These are phyloP conservation scores for Orbilia ellipsospora DNA, from an alignment of 2,329 filamentous ascomycete species.

Conservation along the genomic window DNA sequence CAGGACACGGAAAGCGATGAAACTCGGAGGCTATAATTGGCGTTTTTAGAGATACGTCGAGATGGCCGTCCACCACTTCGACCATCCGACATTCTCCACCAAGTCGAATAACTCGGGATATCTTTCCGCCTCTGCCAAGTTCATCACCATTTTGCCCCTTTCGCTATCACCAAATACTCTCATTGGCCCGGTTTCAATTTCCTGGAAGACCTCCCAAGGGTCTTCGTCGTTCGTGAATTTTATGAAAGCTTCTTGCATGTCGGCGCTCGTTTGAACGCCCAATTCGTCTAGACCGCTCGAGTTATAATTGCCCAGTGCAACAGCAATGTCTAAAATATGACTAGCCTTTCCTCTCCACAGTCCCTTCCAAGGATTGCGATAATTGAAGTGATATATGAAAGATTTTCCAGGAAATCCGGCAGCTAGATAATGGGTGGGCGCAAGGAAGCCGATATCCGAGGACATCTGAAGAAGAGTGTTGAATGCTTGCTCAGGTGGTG, in stretches of 20 bases:
- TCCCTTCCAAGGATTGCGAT: constrained; percentile 45
- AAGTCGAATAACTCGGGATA: constrained; percentile 39
- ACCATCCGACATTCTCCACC: constrained; percentile 48
- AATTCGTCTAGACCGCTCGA: constrained; percentile 23
- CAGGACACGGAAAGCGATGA: too few relatives aligned
- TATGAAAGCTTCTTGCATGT: constrained; percentile 49
- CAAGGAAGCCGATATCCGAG: constrained; percentile 43
- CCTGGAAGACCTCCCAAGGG: constrained; percentile 43
- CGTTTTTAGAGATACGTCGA: constrained; percentile 26
- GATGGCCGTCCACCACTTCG: constrained; percentile 47
- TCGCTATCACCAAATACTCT: constrained; percentile 36
- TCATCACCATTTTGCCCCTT: constrained; percentile 22
- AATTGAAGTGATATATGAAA: constrained; percentile 51
- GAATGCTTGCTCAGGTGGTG: constrained; percentile 27
- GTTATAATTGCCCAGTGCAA: constrained; percentile 45
- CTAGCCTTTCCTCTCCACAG: constrained; percentile 50
- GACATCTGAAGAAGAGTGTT: constrained; percentile 46
- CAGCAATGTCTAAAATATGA: constrained; percentile 46
- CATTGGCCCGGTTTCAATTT: constrained; percentile 36
- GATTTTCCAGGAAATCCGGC: constrained; percentile 45
- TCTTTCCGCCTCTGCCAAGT: constrained; percentile 31
- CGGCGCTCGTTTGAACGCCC: constrained; percentile 26
- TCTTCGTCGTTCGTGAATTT: constrained; percentile 41
- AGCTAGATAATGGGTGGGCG: constrained; percentile 46
- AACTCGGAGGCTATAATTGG: too few relatives aligned